These are phyloP conservation scores for Didymella pomorum DNA, from an alignment of 2,329 filamentous ascomycete genomes.

Conservation along the genomic window DNA sequence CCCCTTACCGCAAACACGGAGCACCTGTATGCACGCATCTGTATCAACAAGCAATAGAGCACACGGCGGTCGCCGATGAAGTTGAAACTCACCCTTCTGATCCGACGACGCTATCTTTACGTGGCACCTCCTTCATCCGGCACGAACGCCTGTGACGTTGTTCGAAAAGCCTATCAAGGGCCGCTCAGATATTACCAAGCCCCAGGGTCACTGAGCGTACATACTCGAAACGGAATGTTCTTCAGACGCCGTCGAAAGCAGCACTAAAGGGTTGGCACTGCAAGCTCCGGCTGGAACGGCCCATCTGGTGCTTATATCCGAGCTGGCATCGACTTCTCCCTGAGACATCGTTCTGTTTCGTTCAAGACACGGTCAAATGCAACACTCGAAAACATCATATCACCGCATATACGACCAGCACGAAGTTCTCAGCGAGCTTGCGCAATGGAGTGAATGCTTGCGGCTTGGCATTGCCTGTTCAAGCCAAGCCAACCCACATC, in stretches of 20 bases:
- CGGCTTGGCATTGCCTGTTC: conserved; percentile 13
- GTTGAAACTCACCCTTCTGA: neutral
- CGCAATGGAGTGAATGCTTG: conserved; percentile 10
- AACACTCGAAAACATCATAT: neutral
- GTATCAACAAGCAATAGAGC: conserved; percentile 3
- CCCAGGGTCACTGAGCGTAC: neutral
- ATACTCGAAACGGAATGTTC: conserved; percentile 41
- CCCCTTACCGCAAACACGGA: neutral
- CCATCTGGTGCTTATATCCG: conserved; percentile 25
- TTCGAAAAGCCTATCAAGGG: neutral
- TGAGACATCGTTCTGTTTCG: neutral
- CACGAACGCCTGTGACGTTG: neutral
- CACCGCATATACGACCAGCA: neutral
- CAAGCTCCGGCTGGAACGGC: conserved; percentile 39
- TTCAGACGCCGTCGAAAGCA: conserved; percentile 33
- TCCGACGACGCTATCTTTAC: neutral
- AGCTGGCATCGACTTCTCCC: neutral
- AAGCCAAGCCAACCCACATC: conserved; percentile 10
- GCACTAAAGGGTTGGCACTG: conserved; percentile 51
- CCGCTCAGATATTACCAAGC: neutral
- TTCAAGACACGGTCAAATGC: neutral
- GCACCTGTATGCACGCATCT: neutral
- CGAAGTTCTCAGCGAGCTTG: neutral
- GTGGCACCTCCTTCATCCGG: neutral
- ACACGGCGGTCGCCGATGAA: conserved; percentile 7